Evolutionary conservation across 2,329 filamentous ascomycete species (phyloP).

Genomic region (Malbranchea cinnamomea): DNA sequence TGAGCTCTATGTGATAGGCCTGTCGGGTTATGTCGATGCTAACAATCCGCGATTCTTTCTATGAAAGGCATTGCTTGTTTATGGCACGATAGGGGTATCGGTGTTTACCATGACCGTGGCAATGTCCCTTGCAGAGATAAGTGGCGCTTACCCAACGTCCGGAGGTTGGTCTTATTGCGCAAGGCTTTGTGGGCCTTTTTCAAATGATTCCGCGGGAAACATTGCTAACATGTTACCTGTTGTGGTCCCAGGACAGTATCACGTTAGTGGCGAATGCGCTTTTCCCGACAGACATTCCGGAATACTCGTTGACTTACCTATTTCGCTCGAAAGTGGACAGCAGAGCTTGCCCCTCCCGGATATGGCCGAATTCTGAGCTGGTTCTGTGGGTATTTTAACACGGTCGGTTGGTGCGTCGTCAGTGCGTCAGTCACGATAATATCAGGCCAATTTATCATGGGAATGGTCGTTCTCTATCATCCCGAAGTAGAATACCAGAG

Average conservation of each 20-base stretch:
- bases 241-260: not conserved
- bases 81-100: slow-evolving; percentile 1
- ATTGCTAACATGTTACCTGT: not conserved
- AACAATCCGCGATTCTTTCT: not conserved
- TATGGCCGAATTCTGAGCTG: slow-evolving; percentile 1
- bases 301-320: no score
- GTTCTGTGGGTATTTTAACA: slow-evolving; percentile 3
- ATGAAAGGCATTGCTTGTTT: not conserved
- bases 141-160: slow-evolving; percentile 2
- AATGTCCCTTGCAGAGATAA: slow-evolving; percentile 2
- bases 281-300: no score
- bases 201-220: no score
- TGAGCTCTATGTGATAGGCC: not conserved
- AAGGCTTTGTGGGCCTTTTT: not conserved
- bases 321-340: no score
- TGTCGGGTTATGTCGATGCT: not conserved
- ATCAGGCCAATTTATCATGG: slow-evolving; percentile 1
- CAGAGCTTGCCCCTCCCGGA: not conserved
- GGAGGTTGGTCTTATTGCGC: not conserved
- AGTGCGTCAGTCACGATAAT: not conserved
- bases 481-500: not conserved
- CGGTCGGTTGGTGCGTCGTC: not conserved
- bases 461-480: not conserved
- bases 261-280: slow-evolving; percentile 2
- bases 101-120: slow-evolving; percentile 1